Evolutionary conservation across 2,329 filamentous ascomycete species (phyloP), one percentile per base, ranked within the genome.

Genomic region (Claviceps digitariae): DNA sequence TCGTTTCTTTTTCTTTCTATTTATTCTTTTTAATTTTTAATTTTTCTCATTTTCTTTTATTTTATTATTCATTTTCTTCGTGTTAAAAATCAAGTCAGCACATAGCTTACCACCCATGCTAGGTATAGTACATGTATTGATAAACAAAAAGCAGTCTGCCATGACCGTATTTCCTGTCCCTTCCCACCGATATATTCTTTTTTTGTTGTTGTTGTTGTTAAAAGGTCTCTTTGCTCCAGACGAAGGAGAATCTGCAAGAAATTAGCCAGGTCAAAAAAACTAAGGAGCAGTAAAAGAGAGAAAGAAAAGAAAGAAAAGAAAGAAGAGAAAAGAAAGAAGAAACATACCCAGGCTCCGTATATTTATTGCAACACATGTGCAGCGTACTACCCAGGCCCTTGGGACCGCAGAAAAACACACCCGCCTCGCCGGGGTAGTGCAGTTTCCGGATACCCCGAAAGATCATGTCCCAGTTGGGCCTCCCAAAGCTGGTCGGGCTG

Each of bases 391-490:
- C 87, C 58, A 91, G 69, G 1, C 80, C 82, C 72, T 91, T 91
- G 36, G 87, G 87, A 0, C 87, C 87, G 65, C 87, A 93, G 74
- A 91, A 93, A 74, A 93, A 89, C 20, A 89, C 85, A 60, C 85
- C 85, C 2, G 82, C 83, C 69, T 88, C 84, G 48, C 81, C 81
- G 1, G 85, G 84, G 5, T 76, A 73, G 64, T 89, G 85, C 58
- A 93, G 79, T 69, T 90, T 90, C 62, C 87, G 76, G 65, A 94
- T 87, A 52, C 84, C 84, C 58, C 86, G 80, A 73, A 93, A 93
- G 62, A 94, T 87, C 80, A 88, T 88, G 65, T 93, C 86, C 88
- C 88, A 93, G 70, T 93, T 91, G 17, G 88, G 88, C 25, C 87
- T 76, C 52, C 88, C 88, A 65, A 93, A 90, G 72, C 90, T 93